phyloP scores from a whole-genome alignment of 2,329 filamentous ascomycete genomes.

The Atkinsonella hypoxylon region DNA sequence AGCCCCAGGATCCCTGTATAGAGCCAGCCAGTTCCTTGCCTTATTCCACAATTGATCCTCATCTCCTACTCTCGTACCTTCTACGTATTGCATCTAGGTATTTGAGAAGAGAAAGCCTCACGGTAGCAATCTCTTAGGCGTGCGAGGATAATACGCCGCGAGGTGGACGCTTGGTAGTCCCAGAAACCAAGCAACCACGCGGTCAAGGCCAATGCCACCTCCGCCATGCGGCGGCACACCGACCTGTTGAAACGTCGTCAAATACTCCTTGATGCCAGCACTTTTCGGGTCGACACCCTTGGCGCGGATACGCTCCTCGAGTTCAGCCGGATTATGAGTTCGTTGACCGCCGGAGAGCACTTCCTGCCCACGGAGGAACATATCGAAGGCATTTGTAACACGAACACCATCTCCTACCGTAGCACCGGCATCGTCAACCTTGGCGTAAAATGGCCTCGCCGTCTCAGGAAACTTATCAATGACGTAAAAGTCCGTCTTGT shows the following conservation, averaged over 20 bases:
- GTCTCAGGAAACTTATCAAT: conserved; percentile 86
- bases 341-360: conserved; percentile 87
- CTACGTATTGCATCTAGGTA: too few relatives aligned
- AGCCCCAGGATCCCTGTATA: too few relatives aligned
- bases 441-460: conserved; percentile 56
- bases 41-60: too few relatives aligned
- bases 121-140: conserved; percentile 45
- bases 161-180: conserved; percentile 48
- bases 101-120: conserved; percentile 12
- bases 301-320: conserved; percentile 64
- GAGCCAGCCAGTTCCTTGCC: too few relatives aligned
- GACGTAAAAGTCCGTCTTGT: conserved; percentile 90
- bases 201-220: conserved; percentile 80
- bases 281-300: conserved; percentile 71
- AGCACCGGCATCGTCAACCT: conserved; percentile 45
- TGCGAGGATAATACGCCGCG: conserved; percentile 45
- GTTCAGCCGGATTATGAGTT: conserved; percentile 66
- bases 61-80: too few relatives aligned
- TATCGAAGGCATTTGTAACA: conserved; percentile 62
- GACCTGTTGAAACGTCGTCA: conserved; percentile 67
- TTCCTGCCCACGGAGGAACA: conserved; percentile 88
- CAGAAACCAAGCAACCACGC: conserved; percentile 61
- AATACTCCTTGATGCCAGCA: conserved; percentile 75
- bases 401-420: conserved; percentile 36
- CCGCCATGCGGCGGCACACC: conserved; percentile 85